phyloP scores from a whole-genome alignment of 2,329 filamentous ascomycete species.

The Sphaerulina vaccinii region DNA sequence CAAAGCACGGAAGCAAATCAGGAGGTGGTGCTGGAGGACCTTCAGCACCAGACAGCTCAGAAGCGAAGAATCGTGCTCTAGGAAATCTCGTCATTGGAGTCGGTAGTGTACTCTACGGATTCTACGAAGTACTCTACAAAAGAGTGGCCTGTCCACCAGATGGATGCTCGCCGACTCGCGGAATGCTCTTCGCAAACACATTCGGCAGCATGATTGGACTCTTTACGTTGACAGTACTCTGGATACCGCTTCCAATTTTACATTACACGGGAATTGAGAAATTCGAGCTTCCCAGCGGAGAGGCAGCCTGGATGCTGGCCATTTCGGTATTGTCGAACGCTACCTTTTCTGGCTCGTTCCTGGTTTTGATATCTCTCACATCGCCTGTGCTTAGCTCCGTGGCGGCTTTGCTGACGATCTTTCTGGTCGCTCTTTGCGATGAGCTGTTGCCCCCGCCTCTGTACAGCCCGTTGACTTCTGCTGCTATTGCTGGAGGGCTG shows the following conservation, averaged over 20 bases:
- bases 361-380: slow-evolving; percentile 88
- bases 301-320: slow-evolving; percentile 75
- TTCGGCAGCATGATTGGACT: slow-evolving; percentile 83
- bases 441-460: slow-evolving; percentile 69
- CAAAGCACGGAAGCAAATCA: slow-evolving; percentile 56
- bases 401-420: slow-evolving; percentile 90
- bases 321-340: slow-evolving; percentile 85
- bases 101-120: slow-evolving; percentile 87
- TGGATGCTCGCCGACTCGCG: slow-evolving; percentile 77
- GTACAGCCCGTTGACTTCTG: slow-evolving; percentile 70
- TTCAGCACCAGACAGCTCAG: slow-evolving; percentile 47
- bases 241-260: slow-evolving; percentile 85
- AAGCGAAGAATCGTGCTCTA: slow-evolving; percentile 66
- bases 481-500: slow-evolving; percentile 76
- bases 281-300: slow-evolving; percentile 77
- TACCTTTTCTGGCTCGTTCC: slow-evolving; percentile 86
- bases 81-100: slow-evolving; percentile 91
- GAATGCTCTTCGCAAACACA: slow-evolving; percentile 91
- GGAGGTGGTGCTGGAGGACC: slow-evolving; percentile 53
- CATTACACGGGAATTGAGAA: slow-evolving; percentile 75
- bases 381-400: slow-evolving; percentile 84
- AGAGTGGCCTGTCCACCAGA: slow-evolving; percentile 88
- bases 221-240: slow-evolving; percentile 84
- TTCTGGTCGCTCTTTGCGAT: slow-evolving; percentile 90
- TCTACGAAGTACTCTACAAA: slow-evolving; percentile 98